Evolutionary conservation across 148 eudicot species (phyloP).

Genomic region (Dianthus caryophyllus): DNA sequence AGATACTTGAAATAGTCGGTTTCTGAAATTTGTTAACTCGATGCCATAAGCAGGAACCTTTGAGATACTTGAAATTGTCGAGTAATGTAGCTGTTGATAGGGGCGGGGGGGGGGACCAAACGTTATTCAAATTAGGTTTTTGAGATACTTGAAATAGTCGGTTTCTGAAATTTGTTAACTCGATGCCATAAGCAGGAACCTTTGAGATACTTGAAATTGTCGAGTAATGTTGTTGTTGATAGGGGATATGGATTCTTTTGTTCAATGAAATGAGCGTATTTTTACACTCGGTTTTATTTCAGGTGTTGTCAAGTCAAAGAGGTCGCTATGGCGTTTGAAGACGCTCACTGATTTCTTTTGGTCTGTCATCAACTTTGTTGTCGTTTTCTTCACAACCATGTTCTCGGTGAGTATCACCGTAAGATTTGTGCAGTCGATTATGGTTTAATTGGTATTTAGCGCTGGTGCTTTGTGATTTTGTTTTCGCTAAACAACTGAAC

Average conservation of each 20-base stretch:
- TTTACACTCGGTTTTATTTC: conserved; percentile 15
- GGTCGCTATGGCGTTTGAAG: conserved; percentile 78
- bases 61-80: not conserved
- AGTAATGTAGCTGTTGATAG: too few species aligned
- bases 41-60: not conserved
- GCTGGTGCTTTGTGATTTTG: not conserved
- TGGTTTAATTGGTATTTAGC: not conserved
- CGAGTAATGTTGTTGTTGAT: too few species aligned
- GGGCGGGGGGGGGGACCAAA: too few species aligned
- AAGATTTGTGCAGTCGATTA: not conserved
- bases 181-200: not conserved
- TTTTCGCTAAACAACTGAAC: too few species aligned
- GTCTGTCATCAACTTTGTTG: conserved; percentile 55
- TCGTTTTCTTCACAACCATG: conserved; percentile 74
- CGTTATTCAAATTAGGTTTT: too few species aligned
- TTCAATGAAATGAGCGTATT: not conserved
- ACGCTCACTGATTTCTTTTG: conserved; percentile 75
- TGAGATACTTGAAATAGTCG: too few species aligned
- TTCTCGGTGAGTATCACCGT: conserved; percentile 55
- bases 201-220: not conserved
- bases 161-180: too few species aligned
- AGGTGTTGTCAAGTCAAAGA: conserved; percentile 87
- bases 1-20: too few species aligned
- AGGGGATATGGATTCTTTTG: too few species aligned
- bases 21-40: too few species aligned